A percentile compares a stretch with the other conserved stretches of the same genome.
phyloP scores from a whole-genome alignment of 192 early-diverging fungal genomes.

The Phlyctochytrium arcticum region DNA sequence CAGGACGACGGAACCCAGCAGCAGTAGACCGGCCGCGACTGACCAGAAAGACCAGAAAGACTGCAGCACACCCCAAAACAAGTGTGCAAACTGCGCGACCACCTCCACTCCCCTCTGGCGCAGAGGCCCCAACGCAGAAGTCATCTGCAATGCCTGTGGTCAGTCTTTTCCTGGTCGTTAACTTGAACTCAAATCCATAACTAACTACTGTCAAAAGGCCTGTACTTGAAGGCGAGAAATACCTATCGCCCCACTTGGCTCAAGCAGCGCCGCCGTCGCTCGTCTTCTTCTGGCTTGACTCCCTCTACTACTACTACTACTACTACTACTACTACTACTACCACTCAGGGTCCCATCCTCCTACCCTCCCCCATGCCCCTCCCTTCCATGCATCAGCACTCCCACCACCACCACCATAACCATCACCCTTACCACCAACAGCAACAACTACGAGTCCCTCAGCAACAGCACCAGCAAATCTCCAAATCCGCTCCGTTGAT shows the following conservation, averaged over 20 bases:
- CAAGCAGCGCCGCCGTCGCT: conserved; percentile 6
- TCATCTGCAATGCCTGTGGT: conserved; percentile 42
- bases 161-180: conserved; percentile 1
- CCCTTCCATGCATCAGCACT: not conserved
- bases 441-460: not conserved
- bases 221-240: conserved; percentile 28
- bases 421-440: not conserved
- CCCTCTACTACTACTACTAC: too few species aligned
- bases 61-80: too few species aligned
- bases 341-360: too few species aligned
- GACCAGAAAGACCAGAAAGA: too few species aligned
- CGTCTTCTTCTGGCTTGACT: not conserved
- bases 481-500: not conserved
- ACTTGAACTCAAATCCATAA: not conserved
- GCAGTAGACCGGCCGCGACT: too few species aligned
- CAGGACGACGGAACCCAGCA: too few species aligned
- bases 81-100: conserved; percentile 81
- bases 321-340: too few species aligned
- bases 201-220: not conserved
- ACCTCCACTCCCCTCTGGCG: conserved; percentile 94
- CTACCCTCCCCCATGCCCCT: not conserved
- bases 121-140: conserved; percentile 60
- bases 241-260: conserved; percentile 21
- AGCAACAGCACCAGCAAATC: not conserved
- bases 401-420: not conserved